Base-by-base conservation (phyloP, 768 basidiomycete genomes). In the Gyrodon lividus region DNA sequence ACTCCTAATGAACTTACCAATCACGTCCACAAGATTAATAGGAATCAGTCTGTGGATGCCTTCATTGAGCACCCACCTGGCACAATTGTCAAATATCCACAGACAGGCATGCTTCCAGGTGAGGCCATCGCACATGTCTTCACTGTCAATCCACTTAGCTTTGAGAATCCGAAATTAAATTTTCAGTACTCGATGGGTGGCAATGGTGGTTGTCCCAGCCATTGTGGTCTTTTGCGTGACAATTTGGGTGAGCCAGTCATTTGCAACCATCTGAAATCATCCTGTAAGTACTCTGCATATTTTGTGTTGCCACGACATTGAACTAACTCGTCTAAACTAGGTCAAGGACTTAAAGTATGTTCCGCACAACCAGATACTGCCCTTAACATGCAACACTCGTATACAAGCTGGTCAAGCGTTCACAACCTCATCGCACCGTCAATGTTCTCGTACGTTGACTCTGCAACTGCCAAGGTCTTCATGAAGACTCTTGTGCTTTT, bases 401-500 rank as follows among this genome's bases (percentile, higher is more conserved):
- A 24, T 39, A 39, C 16, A 12, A 48, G 28, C 38, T 22, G 47
- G 19, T 39, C 26, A 2, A 35, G 23, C 6, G 23, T 48, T n/a
- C 10, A 16, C 22, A 20, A 23, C 10, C 35, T 48, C 14, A 23
- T 48, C 26, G 47, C 47, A 38, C 47, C 47, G 12, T 26, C 37
- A 17, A 5, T 13, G 13, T 24, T 34, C 16, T 22, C 45, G 22
- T 33, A 22, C 22, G 37, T 37, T 6, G 38, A 48, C 39, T 23
- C 16, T 26, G 60, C 51, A 9, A 47, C 52, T 28, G 31, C 45
- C 13, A 57, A 61, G 42, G 46, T 65, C 4, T 63, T 43, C 20
- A 38, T 33, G 3, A 61, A 63, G 35, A 65, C 64, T 6, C 46
- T 65, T 3, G 58, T 49, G 1, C 58, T 65, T 41, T 65, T 50